Base-by-base conservation (phyloP, 164 flowering plant species). In the Aristolochia fimbriata region DNA sequence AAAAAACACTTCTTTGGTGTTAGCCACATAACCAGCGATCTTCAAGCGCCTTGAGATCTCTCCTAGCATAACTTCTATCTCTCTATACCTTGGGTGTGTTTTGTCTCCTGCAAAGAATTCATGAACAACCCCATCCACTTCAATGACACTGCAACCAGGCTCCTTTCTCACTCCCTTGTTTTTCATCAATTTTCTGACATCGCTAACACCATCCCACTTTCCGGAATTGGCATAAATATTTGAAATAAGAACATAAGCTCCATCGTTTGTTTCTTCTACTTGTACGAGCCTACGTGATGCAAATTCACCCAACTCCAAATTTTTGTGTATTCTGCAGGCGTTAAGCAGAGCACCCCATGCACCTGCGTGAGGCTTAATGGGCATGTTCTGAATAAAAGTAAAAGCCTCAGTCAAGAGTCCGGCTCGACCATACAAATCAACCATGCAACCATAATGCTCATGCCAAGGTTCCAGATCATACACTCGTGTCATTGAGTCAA, bases 381-480 rank as follows among this genome's bases (percentile, higher is more conserved):
- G 85, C 87, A 84, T 84, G 55, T 20, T 67, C 6, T 77, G 58
- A 27, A 82, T 77, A 59, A 84, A 58, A 16, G 64, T 53, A 1
- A 76, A 8, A 6, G 90, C 90, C 37, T 81, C 85, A 14, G 73
- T 66, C 58, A 82, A 58, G 14, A 49, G 73, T 1, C 90, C 87
- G 10, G 80, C 81, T 62, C 85, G 73, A 11, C 84, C 78, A 59
- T 74, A 71, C 27, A 82, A 62, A 66, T 82, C 83, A 7, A 84
- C 85, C 76, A 82, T 75, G 67, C 83, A 79, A 6, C 84, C 87
- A 50, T 79, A 83, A 54, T 85, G 91, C 71, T 85, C 84, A 12
- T 72, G 64, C 49, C n/a, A 47, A 41, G 85, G 84, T 33, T 78
- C 72, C 48, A 85, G 64, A 15, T 76, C 78, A 61, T 71, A 77